A percentile compares a stretch with the other conserved stretches of the same genome.
phyloP scores from a whole-genome alignment of 768 basidiomycete species.

The Amanita pallidorosea region DNA sequence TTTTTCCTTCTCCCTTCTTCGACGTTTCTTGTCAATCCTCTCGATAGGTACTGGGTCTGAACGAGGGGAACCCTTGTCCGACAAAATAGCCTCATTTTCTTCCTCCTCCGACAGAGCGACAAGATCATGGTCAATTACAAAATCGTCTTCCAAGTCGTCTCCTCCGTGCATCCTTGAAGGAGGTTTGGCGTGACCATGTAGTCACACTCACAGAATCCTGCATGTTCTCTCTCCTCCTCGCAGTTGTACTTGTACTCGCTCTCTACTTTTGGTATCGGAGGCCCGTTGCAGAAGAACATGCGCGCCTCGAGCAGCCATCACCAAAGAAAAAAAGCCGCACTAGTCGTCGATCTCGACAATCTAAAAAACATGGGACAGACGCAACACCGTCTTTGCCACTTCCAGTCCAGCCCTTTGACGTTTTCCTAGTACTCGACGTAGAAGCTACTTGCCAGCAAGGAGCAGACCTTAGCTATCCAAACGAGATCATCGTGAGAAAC shows the following conservation, averaged over 20 bases:
- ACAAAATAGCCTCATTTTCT: conserved; percentile 24
- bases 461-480: conserved; percentile 72
- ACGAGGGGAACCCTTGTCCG: conserved; percentile 17
- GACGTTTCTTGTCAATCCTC: conserved; percentile 50
- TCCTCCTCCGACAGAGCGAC: conserved; percentile 59
- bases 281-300: neutral
- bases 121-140: conserved; percentile 50
- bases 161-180: conserved; percentile 32
- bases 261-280: neutral
- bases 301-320: neutral
- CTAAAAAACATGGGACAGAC: conserved; percentile 2
- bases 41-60: conserved; percentile 9
- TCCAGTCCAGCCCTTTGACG: conserved; percentile 47
- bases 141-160: conserved; percentile 83
- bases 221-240: neutral
- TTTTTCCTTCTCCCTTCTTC: conserved; percentile 64
- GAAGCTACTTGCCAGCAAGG: conserved; percentile 75
- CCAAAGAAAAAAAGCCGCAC: neutral
- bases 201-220: neutral
- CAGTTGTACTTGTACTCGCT: neutral
- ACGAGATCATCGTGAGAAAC: conserved; percentile 83
- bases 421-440: conserved; percentile 82
- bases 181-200: neutral
- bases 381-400: conserved; percentile 7
- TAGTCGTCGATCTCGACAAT: neutral